Percentiles rank a stretch among this genome's conserved stretches.
Conservation (phyloP, 169 alveolate genomes). For the Eimeria necatrix region DNA sequence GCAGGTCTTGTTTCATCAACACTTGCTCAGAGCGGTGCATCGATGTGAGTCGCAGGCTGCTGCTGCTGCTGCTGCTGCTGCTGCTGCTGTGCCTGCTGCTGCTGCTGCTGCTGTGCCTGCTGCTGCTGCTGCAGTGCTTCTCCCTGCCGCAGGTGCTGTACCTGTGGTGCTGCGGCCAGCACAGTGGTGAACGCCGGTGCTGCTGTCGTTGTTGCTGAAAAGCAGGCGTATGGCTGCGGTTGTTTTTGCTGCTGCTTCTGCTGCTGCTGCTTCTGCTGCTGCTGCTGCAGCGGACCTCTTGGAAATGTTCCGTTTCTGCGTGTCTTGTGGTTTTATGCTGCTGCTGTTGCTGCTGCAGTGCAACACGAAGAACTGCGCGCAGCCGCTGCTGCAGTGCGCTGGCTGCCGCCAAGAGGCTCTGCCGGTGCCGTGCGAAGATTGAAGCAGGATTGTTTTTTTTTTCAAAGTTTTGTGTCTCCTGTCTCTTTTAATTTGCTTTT, state of each 20-base stretch:
- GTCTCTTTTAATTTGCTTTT: too few species aligned
- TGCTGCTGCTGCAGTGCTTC: background rate
- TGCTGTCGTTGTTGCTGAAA: background rate
- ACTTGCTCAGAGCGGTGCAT: background rate
- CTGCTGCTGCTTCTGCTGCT: background rate
- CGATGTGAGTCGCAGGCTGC: background rate
- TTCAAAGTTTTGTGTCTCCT: background rate
- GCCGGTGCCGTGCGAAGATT: background rate
- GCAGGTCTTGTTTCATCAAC: slow-evolving; percentile 7
- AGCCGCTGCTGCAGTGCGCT: background rate
- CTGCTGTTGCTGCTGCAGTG: slow-evolving; percentile 39
- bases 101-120: background rate
- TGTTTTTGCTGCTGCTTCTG: background rate
- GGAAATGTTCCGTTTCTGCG: background rate
- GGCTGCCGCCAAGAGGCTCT: slow-evolving; percentile 5
- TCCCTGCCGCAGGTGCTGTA: background rate
- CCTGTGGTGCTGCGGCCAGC: background rate
- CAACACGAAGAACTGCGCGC: slow-evolving; percentile 46
- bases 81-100: background rate
- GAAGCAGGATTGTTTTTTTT: background rate
- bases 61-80: slow-evolving; percentile 10
- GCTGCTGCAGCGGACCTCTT: background rate
- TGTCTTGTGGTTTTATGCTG: background rate
- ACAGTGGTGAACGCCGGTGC: background rate
- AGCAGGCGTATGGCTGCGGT: background rate